phyloP scores from a whole-genome alignment of 164 flowering plant species.

The Umbilicus rupestris region DNA sequence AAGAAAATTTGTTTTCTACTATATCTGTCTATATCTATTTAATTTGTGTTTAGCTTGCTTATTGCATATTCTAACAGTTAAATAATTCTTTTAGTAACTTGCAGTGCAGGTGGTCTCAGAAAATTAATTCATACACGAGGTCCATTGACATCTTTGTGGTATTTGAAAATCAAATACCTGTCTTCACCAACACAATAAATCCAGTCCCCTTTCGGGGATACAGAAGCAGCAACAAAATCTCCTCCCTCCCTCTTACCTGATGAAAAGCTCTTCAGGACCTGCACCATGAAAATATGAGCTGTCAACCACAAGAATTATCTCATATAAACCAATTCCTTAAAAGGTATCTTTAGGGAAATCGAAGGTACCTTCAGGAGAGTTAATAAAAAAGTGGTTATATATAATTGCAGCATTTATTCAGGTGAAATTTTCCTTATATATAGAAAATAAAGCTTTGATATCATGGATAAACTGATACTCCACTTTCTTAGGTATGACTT shows the following conservation, averaged over 20 bases:
- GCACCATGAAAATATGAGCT: constrained; percentile 11
- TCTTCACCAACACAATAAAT: constrained; percentile 95
- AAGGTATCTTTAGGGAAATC: background rate
- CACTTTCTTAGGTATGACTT: background rate
- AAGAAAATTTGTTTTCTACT: background rate
- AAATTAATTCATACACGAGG: background rate
- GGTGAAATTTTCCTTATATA: background rate
- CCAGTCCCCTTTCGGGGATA: constrained; percentile 99
- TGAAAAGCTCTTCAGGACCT: constrained; percentile 99
- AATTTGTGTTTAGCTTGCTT: too few relatives aligned
- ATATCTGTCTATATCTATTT: too few relatives aligned
- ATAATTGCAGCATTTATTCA: background rate
- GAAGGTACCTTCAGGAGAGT: background rate
- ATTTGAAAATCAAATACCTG: constrained; percentile 33
- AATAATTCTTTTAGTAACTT: too few relatives aligned
- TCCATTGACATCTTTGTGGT: background rate
- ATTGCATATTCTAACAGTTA: background rate
- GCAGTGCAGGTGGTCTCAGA: too few relatives aligned
- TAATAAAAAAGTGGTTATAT: background rate
- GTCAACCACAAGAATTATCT: background rate
- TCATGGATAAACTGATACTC: background rate
- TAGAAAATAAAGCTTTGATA: background rate
- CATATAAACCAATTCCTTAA: too few relatives aligned
- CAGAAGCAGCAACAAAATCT: constrained; percentile 90
- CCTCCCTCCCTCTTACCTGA: constrained; percentile 99